Conservation (phyloP, 805 yeast species). For the Cyberlindnera galapagoensis region DNA sequence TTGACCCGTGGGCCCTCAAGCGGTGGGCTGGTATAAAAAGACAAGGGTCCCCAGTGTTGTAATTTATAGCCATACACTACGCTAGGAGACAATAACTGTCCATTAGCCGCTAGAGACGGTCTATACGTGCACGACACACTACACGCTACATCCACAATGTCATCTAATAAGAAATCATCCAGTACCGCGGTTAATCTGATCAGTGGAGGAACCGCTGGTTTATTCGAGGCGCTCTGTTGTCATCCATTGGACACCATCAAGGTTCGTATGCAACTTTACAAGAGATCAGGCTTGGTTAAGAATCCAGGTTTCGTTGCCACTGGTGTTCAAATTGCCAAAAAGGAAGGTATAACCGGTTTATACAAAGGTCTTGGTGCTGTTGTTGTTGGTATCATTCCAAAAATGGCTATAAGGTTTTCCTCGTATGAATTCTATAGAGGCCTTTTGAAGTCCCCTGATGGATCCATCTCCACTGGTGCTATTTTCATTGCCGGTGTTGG, state of each 20-base stretch:
- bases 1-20: too few species aligned
- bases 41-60: too few species aligned
- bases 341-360: constrained; percentile 79
- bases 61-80: too few species aligned
- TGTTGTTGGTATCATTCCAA: constrained; percentile 94
- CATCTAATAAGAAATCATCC: constrained; percentile 28
- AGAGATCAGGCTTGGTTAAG: constrained; percentile 55
- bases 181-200: constrained; percentile 57
- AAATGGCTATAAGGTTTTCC: constrained; percentile 95
- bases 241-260: constrained; percentile 98
- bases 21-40: too few species aligned
- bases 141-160: too few species aligned
- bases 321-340: constrained; percentile 67
- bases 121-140: too few species aligned
- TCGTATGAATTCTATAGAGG: constrained; percentile 87
- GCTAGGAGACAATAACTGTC: too few species aligned
- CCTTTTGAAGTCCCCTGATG: constrained; percentile 55
- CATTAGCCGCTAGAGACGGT: too few species aligned
- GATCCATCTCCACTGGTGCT: constrained; percentile 61
- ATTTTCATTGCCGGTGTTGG: constrained; percentile 92
- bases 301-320: constrained; percentile 85
- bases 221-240: constrained; percentile 95
- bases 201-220: constrained; percentile 97
- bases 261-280: constrained; percentile 92
- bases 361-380: constrained; percentile 98